Conservation (phyloP, 2,329 filamentous ascomycete genomes). For the Aspergillus bombycis region DNA sequence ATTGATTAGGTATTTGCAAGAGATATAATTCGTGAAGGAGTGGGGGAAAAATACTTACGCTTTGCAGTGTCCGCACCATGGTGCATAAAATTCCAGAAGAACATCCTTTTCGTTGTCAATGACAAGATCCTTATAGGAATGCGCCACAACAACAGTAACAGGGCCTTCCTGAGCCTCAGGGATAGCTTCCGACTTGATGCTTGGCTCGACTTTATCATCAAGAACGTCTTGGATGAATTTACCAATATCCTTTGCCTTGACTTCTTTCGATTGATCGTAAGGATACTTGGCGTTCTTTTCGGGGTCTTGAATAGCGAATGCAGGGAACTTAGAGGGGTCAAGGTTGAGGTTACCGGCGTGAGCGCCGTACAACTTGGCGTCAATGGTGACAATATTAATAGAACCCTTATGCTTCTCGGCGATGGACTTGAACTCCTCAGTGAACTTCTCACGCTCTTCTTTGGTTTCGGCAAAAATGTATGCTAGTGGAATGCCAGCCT, state of each 20-base stretch:
- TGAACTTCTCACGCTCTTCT: conserved; percentile 83
- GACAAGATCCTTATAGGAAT: conserved; percentile 90
- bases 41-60: conserved; percentile 48
- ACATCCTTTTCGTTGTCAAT: conserved; percentile 96
- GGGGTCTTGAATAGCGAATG: conserved; percentile 96
- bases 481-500: conserved; percentile 85
- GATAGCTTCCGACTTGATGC: conserved; percentile 97
- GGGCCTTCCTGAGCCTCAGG: conserved; percentile 91
- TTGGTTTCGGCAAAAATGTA: conserved; percentile 95
- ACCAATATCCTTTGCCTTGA: conserved; percentile 73
- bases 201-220: conserved; percentile 86
- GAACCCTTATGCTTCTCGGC: conserved; percentile 90
- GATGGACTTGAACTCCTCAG: conserved; percentile 77
- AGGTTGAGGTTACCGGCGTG: conserved; percentile 98
- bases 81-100: conserved; percentile 96
- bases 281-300: conserved; percentile 97
- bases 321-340: conserved; percentile 90
- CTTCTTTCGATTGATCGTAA: conserved; percentile 79
- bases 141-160: conserved; percentile 85
- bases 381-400: conserved; percentile 98
- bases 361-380: conserved; percentile 89
- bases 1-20: conserved; percentile 11
- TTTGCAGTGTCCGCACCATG: conserved; percentile 75
- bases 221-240: conserved; percentile 85
- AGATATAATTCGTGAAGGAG: background rate